phyloP scores from a whole-genome alignment of 441 rosid species.

The Brassica balearica region DNA sequence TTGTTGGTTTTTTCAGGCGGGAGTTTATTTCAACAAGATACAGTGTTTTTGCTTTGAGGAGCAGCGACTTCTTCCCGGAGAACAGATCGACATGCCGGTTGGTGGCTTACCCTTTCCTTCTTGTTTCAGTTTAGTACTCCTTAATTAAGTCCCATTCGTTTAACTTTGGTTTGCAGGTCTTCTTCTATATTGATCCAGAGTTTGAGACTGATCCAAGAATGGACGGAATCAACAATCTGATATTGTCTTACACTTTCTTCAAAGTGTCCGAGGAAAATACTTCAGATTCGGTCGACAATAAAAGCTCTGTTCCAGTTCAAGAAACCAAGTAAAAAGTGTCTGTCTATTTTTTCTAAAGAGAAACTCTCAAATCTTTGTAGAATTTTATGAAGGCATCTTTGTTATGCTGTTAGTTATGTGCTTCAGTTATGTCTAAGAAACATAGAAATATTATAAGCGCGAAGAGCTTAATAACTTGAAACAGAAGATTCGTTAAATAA shows the following conservation, averaged over 20 bases:
- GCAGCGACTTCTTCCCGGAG: conserved; percentile 96
- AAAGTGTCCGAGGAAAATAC: conserved; percentile 66
- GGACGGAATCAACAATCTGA: conserved; percentile 88
- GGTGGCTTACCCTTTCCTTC: not conserved
- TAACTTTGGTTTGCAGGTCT: conserved; percentile 59
- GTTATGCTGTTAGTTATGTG: not conserved
- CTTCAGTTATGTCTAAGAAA: not conserved
- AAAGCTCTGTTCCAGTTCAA: conserved; percentile 36
- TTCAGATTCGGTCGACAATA: conserved; percentile 10
- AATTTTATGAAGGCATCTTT: not conserved
- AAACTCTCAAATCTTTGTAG: not conserved
- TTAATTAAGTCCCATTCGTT: not conserved
- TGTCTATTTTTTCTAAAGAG: not conserved
- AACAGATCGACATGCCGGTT: conserved; percentile 97
- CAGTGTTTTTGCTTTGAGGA: conserved; percentile 98
- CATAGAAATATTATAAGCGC: conserved; percentile 46
- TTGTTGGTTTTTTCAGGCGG: conserved; percentile 64
- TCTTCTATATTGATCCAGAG: conserved; percentile 81
- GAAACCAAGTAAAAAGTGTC: conserved; percentile 28
- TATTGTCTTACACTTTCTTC: conserved; percentile 91
- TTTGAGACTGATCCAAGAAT: conserved; percentile 81
- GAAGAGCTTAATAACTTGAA: conserved; percentile 58
- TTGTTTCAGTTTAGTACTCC: not conserved
- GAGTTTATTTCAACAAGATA: conserved; percentile 91
- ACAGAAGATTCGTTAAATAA: conserved; percentile 45